Percentiles rank a stretch among this genome's conserved stretches.
phyloP scores from a whole-genome alignment of 2,329 filamentous ascomycete species.

The Trichoderma sp. region DNA sequence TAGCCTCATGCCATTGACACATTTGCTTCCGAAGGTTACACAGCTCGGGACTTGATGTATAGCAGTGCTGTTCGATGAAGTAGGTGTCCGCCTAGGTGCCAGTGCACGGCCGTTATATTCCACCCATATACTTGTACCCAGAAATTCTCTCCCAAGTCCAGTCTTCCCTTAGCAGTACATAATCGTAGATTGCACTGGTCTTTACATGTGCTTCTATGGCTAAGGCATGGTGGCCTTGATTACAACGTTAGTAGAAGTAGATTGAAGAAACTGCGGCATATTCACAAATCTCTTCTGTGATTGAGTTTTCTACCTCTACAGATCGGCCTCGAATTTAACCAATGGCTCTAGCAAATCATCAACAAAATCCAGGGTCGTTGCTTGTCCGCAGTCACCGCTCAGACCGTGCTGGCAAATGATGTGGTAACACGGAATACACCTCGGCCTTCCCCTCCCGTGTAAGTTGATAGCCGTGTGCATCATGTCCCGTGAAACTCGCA shows the following conservation, averaged over 20 bases:
- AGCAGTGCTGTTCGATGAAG: neutral
- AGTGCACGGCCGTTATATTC: neutral
- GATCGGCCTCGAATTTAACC: neutral
- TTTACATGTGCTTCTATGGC: neutral
- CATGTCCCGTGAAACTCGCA: neutral
- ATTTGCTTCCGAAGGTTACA: neutral
- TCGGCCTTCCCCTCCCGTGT: neutral
- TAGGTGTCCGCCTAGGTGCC: neutral
- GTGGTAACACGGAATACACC: neutral
- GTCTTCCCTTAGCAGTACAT: neutral
- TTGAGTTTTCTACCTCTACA: neutral
- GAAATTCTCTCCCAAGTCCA: neutral
- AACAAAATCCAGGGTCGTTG: neutral
- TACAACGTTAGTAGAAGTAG: neutral
- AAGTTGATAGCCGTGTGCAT: neutral
- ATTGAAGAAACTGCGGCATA: neutral
- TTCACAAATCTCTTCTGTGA: neutral
- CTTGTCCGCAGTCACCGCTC: neutral
- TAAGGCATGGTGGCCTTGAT: neutral
- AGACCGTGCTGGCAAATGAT: neutral
- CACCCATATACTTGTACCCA: neutral
- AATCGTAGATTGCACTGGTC: neutral
- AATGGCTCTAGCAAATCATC: neutral
- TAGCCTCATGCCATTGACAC: neutral
- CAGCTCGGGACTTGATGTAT: neutral